Conservation (phyloP, 768 basidiomycete species). For the Lepiota venenata region DNA sequence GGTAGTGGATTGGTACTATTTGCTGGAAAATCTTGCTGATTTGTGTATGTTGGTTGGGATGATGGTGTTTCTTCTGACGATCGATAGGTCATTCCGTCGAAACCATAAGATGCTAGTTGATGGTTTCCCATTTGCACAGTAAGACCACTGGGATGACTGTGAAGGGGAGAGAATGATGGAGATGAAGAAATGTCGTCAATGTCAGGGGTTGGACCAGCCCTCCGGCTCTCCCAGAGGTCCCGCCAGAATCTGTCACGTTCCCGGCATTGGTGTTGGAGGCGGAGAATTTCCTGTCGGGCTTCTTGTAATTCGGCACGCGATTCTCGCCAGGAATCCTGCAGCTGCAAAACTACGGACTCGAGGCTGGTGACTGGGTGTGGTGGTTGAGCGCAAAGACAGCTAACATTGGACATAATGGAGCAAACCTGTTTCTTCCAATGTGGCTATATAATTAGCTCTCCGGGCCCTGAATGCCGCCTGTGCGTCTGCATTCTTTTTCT, state of each 20-base stretch:
- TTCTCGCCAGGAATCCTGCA: slow-evolving; percentile 79
- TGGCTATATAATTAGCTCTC: slow-evolving; percentile 84
- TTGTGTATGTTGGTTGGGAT: slow-evolving; percentile 42
- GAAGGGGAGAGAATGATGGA: slow-evolving; percentile 33
- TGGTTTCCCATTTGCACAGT: slow-evolving; percentile 30
- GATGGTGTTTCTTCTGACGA: slow-evolving; percentile 40
- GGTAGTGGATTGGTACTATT: slow-evolving; percentile 47
- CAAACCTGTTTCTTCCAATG: slow-evolving; percentile 77
- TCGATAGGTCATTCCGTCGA: slow-evolving; percentile 43
- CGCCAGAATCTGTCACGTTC: slow-evolving; percentile 77
- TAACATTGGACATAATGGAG: slow-evolving; percentile 12
- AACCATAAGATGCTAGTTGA: slow-evolving; percentile 31
- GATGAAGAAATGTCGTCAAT: slow-evolving; percentile 49
- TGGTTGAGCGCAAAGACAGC: slow-evolving; percentile 13
- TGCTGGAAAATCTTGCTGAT: slow-evolving; percentile 16
- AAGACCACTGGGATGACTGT: slow-evolving; percentile 28
- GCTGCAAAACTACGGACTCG: slow-evolving; percentile 79
- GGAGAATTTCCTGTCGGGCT: slow-evolving; percentile 61
- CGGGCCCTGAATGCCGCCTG: slow-evolving; percentile 83
- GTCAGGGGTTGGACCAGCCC: slow-evolving; percentile 48
- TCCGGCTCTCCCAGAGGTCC: slow-evolving; percentile 63
- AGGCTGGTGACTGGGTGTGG: slow-evolving; percentile 64
- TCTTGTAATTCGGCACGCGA: slow-evolving; percentile 58
- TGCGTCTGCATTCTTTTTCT: slow-evolving; percentile 89
- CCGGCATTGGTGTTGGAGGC: slow-evolving; percentile 58